Base-by-base conservation (phyloP, 495 filamentous ascomycete species). In the Podospora didyma region DNA sequence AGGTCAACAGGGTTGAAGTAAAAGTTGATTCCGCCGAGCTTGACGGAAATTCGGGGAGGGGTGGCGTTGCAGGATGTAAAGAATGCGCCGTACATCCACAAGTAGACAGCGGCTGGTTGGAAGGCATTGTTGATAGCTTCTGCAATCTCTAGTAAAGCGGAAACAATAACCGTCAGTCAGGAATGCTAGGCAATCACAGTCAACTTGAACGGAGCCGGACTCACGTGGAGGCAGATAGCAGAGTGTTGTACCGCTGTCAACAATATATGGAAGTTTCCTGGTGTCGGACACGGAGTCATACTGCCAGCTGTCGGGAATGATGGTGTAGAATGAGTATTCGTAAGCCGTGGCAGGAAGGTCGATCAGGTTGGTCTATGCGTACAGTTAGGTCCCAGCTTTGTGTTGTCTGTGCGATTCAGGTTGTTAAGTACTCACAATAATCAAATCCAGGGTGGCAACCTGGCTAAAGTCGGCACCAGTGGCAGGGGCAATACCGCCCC, bases 1-100 rank as follows among this genome's bases (percentile, higher is more conserved):
- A 87, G 66, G 60, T 88, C 85, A 37, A 68, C 47, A 0, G 79
- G 70, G 59, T 84, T 80, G 62, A 84, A 72, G 49, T 61, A 76
- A 56, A 85, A 86, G 2, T 65, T 69, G 12, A 69, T 71, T 11
- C 73, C 74, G 3, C 65, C 69, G 41, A 88, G 77, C 9, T 70
- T 62, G 35, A 89, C 69, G 6, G 74, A 78, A 3, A 87, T 74
- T 2, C 56, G 61, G 0, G 86, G 86, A 7, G 79, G 63, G 5
- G 65, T 73, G 19, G 85, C 82, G 49, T 77, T 67, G 64, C 85
- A 89, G 0, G 70, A 58, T 0, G 84, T 83, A 53, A 77, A 67
- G 58, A 81, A 88, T 23, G 70, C 67, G 7, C 73, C 75, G n/a
- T 73, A 61, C 23, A 65, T 57, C 42, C 69, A 62, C 57, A 74